A percentile compares a stretch with the other conserved stretches of the same genome.
Evolutionary conservation across 2,329 filamentous ascomycete genomes (phyloP).

Genomic region (Fusarium siculi): DNA sequence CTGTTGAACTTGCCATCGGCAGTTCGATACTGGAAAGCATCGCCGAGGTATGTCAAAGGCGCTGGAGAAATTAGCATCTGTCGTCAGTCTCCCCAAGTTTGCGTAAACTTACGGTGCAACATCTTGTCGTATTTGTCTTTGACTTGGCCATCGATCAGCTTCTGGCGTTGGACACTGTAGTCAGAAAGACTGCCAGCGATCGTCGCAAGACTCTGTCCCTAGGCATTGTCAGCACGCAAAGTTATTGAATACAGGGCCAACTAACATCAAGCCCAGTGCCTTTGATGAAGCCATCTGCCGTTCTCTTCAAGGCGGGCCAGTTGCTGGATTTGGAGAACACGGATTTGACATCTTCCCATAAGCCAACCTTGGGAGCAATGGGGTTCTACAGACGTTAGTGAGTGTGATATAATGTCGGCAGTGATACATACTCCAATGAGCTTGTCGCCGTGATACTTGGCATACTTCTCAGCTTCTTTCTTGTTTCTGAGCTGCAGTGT

Average conservation of each 20-base stretch:
- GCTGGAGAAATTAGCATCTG: neutral
- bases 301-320: neutral
- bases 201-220: neutral
- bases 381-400: neutral
- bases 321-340: neutral
- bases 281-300: neutral
- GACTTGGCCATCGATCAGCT: constrained; percentile 23
- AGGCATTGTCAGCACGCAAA: neutral
- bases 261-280: neutral
- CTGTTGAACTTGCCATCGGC: constrained; percentile 47
- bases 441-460: constrained; percentile 16
- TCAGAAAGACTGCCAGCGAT: constrained; percentile 8
- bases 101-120: constrained; percentile 25
- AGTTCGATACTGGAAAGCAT: constrained; percentile 40
- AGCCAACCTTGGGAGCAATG: neutral
- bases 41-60: constrained; percentile 38
- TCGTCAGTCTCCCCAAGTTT: fast-evolving
- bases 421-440: constrained; percentile 7
- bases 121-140: constrained; percentile 37
- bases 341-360: neutral
- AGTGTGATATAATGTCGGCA: neutral
- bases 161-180: neutral
- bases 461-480: neutral
- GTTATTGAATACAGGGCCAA: fast-evolving
- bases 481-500: constrained; percentile 10